These are phyloP conservation scores for Colletotrichum somersetense DNA, from an alignment of 2,329 filamentous ascomycete species.

Conservation along the genomic window DNA sequence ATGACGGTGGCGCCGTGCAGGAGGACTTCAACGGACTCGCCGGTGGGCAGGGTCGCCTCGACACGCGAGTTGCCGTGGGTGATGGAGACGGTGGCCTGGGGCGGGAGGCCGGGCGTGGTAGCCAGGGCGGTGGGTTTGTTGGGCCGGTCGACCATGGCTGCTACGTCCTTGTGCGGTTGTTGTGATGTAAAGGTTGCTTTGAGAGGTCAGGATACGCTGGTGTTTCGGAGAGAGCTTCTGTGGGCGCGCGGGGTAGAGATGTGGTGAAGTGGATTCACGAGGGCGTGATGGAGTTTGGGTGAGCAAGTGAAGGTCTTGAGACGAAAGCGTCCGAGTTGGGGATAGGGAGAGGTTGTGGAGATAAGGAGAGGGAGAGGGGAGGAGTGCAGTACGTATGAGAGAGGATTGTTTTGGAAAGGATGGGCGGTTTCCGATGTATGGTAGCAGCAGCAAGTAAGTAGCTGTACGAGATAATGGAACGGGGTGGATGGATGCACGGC, in stretches of 20 bases:
- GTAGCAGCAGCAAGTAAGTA: slow-evolving; percentile 2
- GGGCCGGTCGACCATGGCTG: slow-evolving; percentile 80
- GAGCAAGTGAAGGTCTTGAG: background rate
- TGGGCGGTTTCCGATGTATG: slow-evolving; percentile 1
- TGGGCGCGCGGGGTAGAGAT: slow-evolving; percentile 2
- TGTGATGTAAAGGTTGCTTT: background rate
- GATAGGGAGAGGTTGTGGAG: slow-evolving; percentile 9
- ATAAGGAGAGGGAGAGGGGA: background rate
- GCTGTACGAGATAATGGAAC: slow-evolving; percentile 13
- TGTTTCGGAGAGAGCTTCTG: slow-evolving; percentile 2
- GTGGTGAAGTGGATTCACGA: background rate
- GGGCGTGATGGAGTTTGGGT: background rate
- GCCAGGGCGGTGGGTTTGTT: slow-evolving; percentile 86
- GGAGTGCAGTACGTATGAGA: background rate
- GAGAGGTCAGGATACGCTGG: slow-evolving; percentile 16
- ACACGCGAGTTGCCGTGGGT: slow-evolving; percentile 79
- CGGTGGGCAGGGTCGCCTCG: slow-evolving; percentile 83
- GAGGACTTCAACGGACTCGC: slow-evolving; percentile 87
- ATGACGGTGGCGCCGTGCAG: slow-evolving; percentile 94
- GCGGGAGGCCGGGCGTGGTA: slow-evolving; percentile 78
- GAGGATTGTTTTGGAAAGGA: slow-evolving; percentile 1
- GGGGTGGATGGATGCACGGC: slow-evolving; percentile 2
- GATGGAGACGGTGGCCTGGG: slow-evolving; percentile 81
- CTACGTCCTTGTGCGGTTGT: slow-evolving; percentile 7
- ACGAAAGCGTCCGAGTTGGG: slow-evolving; percentile 1